Evolutionary conservation across 805 yeast genomes (phyloP), one percentile per base, ranked within the genome.

Genomic region (Candida sithepensis): DNA sequence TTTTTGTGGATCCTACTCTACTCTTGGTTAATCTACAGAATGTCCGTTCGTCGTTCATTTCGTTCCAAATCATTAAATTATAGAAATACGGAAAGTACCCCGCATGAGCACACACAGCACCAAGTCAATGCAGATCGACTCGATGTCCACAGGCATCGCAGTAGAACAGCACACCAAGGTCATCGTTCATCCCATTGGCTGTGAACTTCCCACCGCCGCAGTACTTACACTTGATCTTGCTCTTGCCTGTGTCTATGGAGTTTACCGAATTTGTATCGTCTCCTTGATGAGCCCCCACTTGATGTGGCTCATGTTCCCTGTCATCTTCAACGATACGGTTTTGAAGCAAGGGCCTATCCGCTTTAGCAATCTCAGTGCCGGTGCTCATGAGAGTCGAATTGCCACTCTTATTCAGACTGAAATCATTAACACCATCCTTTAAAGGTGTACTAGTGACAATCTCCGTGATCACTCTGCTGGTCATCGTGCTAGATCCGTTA

Each of bases 131-230:
- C 13, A 41, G 42, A 40, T 51, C 55, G 2, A 50, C 53, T 21
- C 50, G 46, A n/a, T 49, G 53, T 8, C 67, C 66, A 50, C 68
- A 64, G 6, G 51, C 44, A 39, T 61, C 59, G 45, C 68, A 64
- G 42, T 45, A 59, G 41, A 64, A 64, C 8, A 41, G 44, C 32
- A 64, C 58, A 12, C 50, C 49, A 20, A 39, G 21, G 3, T 52
- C 41, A 12, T 49, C 51, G 19, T 46, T 50, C 42, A 54, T 53
- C 2, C 57, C 54, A 16, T 48, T 56, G 3, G 67, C 64, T 8
- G 61, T 52, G 39, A 63, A 64, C 24, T 54, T 56, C 7, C 28
- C 42, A 1, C 58, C 49, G 3, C 55, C 56, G 42, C 68, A 64
- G 3, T 41, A 38, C 1, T 49, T 18, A 47, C 68, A 64, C 23